Evolutionary conservation across 139 green algal species (phyloP), one percentile per base, ranked within the genome.

Genomic region (Haematococcus lacustris): DNA sequence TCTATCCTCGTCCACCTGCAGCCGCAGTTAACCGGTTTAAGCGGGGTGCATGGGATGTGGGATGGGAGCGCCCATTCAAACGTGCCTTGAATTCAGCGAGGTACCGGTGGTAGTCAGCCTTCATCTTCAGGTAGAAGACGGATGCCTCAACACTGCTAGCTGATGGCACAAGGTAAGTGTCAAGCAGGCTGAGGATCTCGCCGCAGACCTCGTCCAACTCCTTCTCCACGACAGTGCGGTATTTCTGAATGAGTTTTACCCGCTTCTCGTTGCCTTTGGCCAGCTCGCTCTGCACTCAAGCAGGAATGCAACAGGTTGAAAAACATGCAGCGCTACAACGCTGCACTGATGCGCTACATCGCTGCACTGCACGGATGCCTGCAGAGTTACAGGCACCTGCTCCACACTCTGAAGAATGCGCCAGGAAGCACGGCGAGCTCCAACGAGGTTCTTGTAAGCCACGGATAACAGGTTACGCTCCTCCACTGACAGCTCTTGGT

Each of bases 21-120:
- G 2, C 3, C 7, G 21, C n/a, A n/a, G n/a, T n/a, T n/a, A n/a
- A n/a, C n/a, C n/a, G n/a, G n/a, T n/a, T n/a, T n/a, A n/a, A 57
- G 9, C 47, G 17, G 47, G 13, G 17, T 9, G 47, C 47, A 9
- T 57, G 9, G 47, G 13, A 57, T 57, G 9, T 57, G 47, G 13
- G 13, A 57, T 57, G 47, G n/a, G n/a, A n/a, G n/a, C n/a, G n/a
- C n/a, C n/a, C n/a, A n/a, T n/a, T 17, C 25, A 3, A 66, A 38
- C 63, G 33, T 21, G 64, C 67, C 90, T 98, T 97, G 88, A 98
- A 98, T 90, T 98, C 94, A 17, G 94, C 93, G 43, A 98, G 86
- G 86, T 98, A 98, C 41, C 94, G 88, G 79, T 97, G 95, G 86
- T 98, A 98, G 80, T 98, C 94, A 39, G 92, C 94, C 75, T 90